Percentiles rank a stretch among this genome's conserved stretches.
Evolutionary conservation across 805 yeast genomes (phyloP).

Genomic region (Lipomyces sp.): DNA sequence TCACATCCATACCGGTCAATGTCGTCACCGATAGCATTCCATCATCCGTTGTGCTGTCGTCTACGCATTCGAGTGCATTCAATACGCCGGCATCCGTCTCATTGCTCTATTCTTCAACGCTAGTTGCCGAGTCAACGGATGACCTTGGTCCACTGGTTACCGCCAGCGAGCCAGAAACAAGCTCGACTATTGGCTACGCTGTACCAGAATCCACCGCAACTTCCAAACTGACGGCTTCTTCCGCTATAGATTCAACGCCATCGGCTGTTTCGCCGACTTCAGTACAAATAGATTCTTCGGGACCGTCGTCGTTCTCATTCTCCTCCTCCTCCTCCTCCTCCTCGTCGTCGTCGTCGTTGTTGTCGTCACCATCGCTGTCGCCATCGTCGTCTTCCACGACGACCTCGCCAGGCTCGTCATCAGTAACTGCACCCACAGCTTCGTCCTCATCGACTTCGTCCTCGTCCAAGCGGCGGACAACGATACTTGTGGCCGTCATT

Average conservation of each 20-base stretch:
- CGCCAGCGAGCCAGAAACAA: background rate
- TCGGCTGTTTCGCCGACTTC: background rate
- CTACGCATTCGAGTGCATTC: background rate
- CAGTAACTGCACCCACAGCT: background rate
- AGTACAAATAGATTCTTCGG: no score
- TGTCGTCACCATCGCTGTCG: no score
- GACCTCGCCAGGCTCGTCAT: background rate
- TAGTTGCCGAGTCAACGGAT: background rate
- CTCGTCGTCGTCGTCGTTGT: background rate
- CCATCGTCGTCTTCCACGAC: background rate
- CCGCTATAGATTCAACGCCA: background rate
- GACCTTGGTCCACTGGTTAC: background rate
- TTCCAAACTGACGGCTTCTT: background rate
- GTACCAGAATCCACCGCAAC: background rate
- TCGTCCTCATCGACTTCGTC: background rate
- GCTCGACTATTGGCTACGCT: background rate
- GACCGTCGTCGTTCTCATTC: background rate
- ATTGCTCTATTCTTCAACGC: background rate
- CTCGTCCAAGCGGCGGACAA: background rate
- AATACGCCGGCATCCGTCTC: background rate
- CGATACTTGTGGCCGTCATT: constrained; percentile 2
- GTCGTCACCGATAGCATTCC: constrained; percentile 3
- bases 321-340: background rate
- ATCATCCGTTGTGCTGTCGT: background rate
- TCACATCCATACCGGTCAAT: background rate